Conservation (phyloP, 805 yeast genomes). For the Wickerhamomyces silvicola region DNA sequence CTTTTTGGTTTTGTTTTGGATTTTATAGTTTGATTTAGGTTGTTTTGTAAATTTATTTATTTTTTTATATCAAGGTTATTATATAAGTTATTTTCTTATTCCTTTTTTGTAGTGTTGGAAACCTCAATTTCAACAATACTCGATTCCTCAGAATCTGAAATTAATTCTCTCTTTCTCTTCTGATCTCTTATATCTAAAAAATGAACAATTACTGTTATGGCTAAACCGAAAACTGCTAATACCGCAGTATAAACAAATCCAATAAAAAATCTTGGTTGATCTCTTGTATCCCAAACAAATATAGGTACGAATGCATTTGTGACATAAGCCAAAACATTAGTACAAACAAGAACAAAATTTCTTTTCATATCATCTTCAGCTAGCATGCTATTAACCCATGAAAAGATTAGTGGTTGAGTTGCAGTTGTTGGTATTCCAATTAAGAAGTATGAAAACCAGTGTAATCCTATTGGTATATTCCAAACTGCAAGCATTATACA, state of each 20-base stretch:
- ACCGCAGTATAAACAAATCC: slow-evolving; percentile 32
- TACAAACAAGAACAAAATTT: slow-evolving; percentile 27
- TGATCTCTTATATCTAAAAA: slow-evolving; percentile 1
- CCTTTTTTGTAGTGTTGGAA: too few species aligned
- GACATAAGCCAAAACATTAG: slow-evolving; percentile 34
- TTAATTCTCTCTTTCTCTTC: background rate
- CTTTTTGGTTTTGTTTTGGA: too few species aligned
- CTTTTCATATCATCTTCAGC: slow-evolving; percentile 9
- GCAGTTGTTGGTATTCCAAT: slow-evolving; percentile 40
- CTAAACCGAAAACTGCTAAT: slow-evolving; percentile 25
- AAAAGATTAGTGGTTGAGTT: slow-evolving; percentile 47
- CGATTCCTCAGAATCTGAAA: too few species aligned
- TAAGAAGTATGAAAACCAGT: slow-evolving; percentile 41
- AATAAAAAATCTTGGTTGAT: slow-evolving; percentile 26
- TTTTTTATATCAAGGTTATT: too few species aligned
- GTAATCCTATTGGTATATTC: slow-evolving; percentile 25
- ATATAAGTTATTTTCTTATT: too few species aligned
- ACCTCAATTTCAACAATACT: too few species aligned
- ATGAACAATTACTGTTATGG: slow-evolving; percentile 20
- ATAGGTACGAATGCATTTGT: slow-evolving; percentile 32
- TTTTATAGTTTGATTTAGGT: background rate
- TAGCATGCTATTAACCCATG: slow-evolving; percentile 45
- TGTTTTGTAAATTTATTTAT: too few species aligned
- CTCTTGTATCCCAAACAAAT: slow-evolving; percentile 29
- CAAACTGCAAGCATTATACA: slow-evolving; percentile 1